Evolutionary conservation across 306 rosid species (phyloP), one percentile per base, ranked within the genome.

Genomic region (Lupinus albus): DNA sequence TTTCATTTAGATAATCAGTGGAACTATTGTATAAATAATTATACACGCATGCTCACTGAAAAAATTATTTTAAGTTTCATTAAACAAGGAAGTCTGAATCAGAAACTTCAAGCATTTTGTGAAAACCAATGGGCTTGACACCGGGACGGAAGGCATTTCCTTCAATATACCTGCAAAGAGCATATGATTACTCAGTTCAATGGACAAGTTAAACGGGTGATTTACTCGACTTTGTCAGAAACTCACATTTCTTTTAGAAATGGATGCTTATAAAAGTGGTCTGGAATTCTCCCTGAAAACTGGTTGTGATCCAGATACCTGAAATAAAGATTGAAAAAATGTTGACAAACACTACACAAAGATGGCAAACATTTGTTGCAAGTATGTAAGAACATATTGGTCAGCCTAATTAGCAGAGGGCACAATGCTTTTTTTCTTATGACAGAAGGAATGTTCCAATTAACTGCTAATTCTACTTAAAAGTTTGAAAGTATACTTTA

Each of bases 221-320:
- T 45, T 62, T 48, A 39, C 46, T 6, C 6, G 46, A 21, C 30
- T 21, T 7, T 15, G 61, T 12, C 7, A 55, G 78, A 64, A 68
- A 84, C 99, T 90, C 84, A 94, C 99, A 94, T 88, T 84, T 88
- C 99, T 85, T 94, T 94, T 84, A 94, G 82, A 74, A 86, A 88
- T 50, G 83, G 89, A 84, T 88, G 99, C 78, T 90, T 94, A 62
- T 94, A 94, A 74, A 90, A 94, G 76, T 84, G 84, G 53, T 86
- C 87, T 3, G 97, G 87, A 73, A 94, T 94, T 84, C 97, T 94
- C 78, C 99, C 99, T 5, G 91, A 77, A 74, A 94, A 94, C 79
- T 90, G 99, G 77, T 94, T 94, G 84, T 90, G 97, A 79, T 88
- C 96, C 91, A 94, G 79, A 80, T 90, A 94, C 84, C 99, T 94